Conservation (phyloP, 1,284 basidiomycete genomes). For the Puccinia hordei region DNA sequence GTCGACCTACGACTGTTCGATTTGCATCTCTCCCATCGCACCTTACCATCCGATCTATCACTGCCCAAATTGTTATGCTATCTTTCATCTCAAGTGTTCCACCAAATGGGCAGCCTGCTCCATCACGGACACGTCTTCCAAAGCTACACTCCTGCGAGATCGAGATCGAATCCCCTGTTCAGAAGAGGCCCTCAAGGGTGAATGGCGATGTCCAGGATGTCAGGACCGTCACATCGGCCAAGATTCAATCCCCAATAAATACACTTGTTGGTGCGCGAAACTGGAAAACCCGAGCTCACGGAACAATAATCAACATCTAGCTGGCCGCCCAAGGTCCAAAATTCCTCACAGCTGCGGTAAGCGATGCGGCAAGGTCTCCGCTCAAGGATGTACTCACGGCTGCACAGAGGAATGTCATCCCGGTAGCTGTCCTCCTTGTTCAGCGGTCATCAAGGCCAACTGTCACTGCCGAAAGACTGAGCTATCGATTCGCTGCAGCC, state of each 20-base stretch:
- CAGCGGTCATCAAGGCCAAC: conserved; percentile 33
- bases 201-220: conserved; percentile 47
- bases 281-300: conserved; percentile 16
- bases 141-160: conserved; percentile 33
- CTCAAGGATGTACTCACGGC: conserved; percentile 38
- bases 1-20: conserved; percentile 41
- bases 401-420: conserved; percentile 45
- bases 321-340: background rate
- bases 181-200: conserved; percentile 30
- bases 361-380: conserved; percentile 30
- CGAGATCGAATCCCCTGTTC: conserved; percentile 38
- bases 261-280: conserved; percentile 47
- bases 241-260: conserved; percentile 23
- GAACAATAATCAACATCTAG: conserved; percentile 15
- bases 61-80: conserved; percentile 37
- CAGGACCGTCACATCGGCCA: conserved; percentile 37
- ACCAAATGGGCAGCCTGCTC: conserved; percentile 47
- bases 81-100: conserved; percentile 39
- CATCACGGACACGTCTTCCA: conserved; percentile 20
- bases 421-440: conserved; percentile 41
- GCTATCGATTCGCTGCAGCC: conserved; percentile 40
- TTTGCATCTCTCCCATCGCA: conserved; percentile 38
- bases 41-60: conserved; percentile 38
- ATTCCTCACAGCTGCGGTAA: conserved; percentile 46
- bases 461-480: conserved; percentile 40